phyloP scores from a whole-genome alignment of 345 rosid genomes.

The Turnera subulata region DNA sequence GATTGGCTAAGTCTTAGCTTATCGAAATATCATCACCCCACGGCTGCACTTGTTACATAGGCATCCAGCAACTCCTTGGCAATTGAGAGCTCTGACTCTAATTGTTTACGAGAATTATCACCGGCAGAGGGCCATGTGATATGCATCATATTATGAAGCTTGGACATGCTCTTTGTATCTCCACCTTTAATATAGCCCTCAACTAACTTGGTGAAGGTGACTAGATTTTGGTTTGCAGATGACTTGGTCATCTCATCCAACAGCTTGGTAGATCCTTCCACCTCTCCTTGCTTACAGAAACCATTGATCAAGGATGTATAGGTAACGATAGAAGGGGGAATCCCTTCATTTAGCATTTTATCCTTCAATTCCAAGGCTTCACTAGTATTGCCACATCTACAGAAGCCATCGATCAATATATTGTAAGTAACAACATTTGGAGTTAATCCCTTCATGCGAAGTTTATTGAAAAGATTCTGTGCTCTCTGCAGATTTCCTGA shows the following conservation, averaged over 20 bases:
- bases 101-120: constrained; percentile 10
- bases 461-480: constrained; percentile 52
- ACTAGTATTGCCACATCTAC: constrained; percentile 36
- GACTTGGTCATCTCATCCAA: constrained; percentile 28
- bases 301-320: constrained; percentile 34
- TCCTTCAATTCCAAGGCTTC: constrained; percentile 50
- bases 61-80: constrained; percentile 13
- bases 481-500: constrained; percentile 53
- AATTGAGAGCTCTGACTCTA: constrained; percentile 9
- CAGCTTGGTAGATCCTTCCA: constrained; percentile 19
- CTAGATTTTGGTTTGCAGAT: constrained; percentile 20
- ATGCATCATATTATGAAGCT: constrained; percentile 17
- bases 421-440: constrained; percentile 54
- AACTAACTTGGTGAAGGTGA: constrained; percentile 16
- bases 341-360: constrained; percentile 45
- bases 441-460: constrained; percentile 45
- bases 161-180: constrained; percentile 14
- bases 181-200: constrained; percentile 9
- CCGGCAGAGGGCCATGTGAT: constrained; percentile 9
- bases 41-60: constrained; percentile 20
- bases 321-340: constrained; percentile 32
- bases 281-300: constrained; percentile 35
- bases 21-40: constrained; percentile 13
- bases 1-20: too few species aligned
- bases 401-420: constrained; percentile 45